A percentile compares a stretch with the other conserved stretches of the same genome.
phyloP scores from a whole-genome alignment of 441 rosid genomes.

The Raphanus hybrid region DNA sequence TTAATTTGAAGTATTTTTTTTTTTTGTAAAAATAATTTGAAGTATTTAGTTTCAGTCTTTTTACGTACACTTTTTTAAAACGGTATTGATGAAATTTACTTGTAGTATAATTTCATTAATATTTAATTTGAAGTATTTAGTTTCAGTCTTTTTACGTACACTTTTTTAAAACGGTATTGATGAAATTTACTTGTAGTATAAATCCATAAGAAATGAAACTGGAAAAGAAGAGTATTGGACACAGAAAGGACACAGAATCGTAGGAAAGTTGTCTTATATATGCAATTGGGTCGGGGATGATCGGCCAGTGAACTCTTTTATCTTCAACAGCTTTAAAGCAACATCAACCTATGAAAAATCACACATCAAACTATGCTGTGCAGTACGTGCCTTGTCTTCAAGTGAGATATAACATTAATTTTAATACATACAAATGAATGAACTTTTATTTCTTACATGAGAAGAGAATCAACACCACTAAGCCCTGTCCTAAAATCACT shows the following conservation, averaged over 20 bases:
- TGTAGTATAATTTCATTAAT: too few relatives aligned
- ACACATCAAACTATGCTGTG: too few relatives aligned
- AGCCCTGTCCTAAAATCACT: not conserved
- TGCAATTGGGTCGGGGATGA: constrained; percentile 84
- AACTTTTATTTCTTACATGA: not conserved
- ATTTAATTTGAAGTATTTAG: too few relatives aligned
- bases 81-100: too few relatives aligned
- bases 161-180: too few relatives aligned
- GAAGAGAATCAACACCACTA: not conserved
- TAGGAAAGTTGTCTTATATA: constrained; percentile 31
- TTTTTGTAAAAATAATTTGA: too few relatives aligned
- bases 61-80: too few relatives aligned
- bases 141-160: too few relatives aligned
- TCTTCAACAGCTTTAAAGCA: constrained; percentile 80
- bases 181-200: not conserved
- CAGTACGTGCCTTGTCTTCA: too few relatives aligned
- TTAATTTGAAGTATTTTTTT: too few relatives aligned
- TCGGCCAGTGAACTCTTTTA: constrained; percentile 83
- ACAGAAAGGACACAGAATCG: not conserved
- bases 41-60: too few relatives aligned
- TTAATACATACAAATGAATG: not conserved
- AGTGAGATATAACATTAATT: too few relatives aligned
- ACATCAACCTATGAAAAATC: constrained; percentile 65
- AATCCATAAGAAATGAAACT: constrained; percentile 1
- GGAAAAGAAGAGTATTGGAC: constrained; percentile 3